Evolutionary conservation across 1,139 yeast genomes (phyloP), one percentile per base, ranked within the genome.

Genomic region (Geotrichum aggregatum): DNA sequence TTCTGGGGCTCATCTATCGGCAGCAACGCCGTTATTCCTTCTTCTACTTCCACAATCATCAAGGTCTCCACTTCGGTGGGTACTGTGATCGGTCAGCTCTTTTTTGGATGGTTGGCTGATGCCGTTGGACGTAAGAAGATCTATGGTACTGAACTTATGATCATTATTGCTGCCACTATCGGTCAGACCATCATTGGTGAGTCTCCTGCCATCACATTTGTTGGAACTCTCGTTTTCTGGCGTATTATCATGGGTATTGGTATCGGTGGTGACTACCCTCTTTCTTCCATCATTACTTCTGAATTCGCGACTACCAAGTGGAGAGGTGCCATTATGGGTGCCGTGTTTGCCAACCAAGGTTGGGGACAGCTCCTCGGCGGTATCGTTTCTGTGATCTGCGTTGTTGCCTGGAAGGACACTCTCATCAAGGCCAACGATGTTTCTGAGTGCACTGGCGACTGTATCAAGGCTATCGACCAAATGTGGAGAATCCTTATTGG

Each of bases 221-320:
- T 67, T 96, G 81, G 76, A 67, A 60, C 68, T 63, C 59, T 65
- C 64, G 64, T 70, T 65, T 65, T 69, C 86, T 84, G 56, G 56
- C 54, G 56, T 51, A 49, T 54, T 40, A 49, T 54, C 19, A 54
- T 54, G 56, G 56, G 56, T 51, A 77, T 92, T 64, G 98, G 98
- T 82, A 94, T 92, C 65, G 98, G 98, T 76, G 98, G 98, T 78
- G 98, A 92, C 74, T 92, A 92, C 73, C 98, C 98, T 63, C 81
- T 92, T 72, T 89, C 98, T 42, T 92, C 98, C 41, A 69, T 73
- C 47, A 62, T 69, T 44, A 72, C 72, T 54, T 71, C 71, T 70
- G 75, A 71, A 61, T 62, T 63, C 49, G 66, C 69, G 19, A 64
- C 63, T 36, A 59, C 62, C 55, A 60, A 66, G 41, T 73, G 71